Base-by-base conservation (phyloP, 108 stramenopile genomes). In the Skeletonema grethae region DNA sequence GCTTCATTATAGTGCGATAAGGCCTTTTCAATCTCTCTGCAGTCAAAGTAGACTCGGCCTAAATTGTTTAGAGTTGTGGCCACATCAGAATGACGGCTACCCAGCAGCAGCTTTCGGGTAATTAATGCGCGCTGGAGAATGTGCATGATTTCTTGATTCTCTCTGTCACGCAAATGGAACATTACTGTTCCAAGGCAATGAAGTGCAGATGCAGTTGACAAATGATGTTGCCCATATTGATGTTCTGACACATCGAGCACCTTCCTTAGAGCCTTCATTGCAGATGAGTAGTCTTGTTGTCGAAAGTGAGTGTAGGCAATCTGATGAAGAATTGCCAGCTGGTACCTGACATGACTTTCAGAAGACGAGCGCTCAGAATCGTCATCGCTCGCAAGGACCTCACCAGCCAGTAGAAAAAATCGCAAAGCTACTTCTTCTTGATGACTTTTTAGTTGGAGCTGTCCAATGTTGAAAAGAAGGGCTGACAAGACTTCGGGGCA, bases 61-160 rank as follows among this genome's bases (percentile, higher is more conserved):
- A 85, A 45, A 64, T 86, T 86, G 53, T 89, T 86, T 68, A 70
- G 83, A 4, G 78, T 83, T 16, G 85, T 86, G 9, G 79, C 88
- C 16, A 87, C 80, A 56, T 86, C 84, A 15, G 58, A 34, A 58
- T 86, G 82, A 32, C 59, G 46, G 30, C 71, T 48, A 5, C 82
- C 88, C 2, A 75, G 62, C 3, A 62, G 24, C 1, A 31, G 38
- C 16, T 59, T 20, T 48, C 84, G 85, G n/a, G 80, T 45, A 3
- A 38, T 25, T 20, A 89, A 60, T 20, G 81, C 72, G 8, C 36
- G 65, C 25, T 66, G 28, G 13, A 86, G 45, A 12, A 41, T 28
- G 31, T 67, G 57, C 53, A 85, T 32, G 11, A 82, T 82, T 29
- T 30, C 48, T 4, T 76, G 48, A 24, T 62, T 36, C 34, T 81